Percentiles rank a stretch among this genome's conserved stretches.
Evolutionary conservation across 495 filamentous ascomycete species (phyloP).

Genomic region (Friedmanniomyces simplex): DNA sequence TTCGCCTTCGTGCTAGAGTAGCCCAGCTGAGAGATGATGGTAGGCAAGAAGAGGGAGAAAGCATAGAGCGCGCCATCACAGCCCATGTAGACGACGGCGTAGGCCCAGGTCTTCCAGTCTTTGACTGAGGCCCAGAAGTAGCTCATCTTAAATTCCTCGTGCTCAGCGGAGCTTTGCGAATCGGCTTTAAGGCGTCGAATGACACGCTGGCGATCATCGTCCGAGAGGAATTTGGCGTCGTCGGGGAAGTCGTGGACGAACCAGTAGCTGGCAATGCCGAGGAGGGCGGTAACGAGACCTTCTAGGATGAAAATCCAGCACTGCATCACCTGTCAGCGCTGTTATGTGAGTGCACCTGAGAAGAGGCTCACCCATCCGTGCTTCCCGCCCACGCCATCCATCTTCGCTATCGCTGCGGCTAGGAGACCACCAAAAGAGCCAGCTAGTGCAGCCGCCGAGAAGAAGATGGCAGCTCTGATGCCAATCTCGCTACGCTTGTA

Average conservation of each 20-base stretch:
- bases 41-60: slow-evolving; percentile 82
- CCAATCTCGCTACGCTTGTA: slow-evolving; percentile 77
- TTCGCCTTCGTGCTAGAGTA: slow-evolving; percentile 63
- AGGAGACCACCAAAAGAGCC: slow-evolving; percentile 81
- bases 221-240: slow-evolving; percentile 52
- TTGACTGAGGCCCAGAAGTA: slow-evolving; percentile 58
- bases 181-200: slow-evolving; percentile 62
- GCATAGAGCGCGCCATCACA: slow-evolving; percentile 61
- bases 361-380: slow-evolving; percentile 45
- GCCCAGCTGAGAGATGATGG: slow-evolving; percentile 67
- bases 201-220: slow-evolving; percentile 62
- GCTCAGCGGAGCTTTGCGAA: slow-evolving; percentile 64
- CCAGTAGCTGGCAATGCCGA: slow-evolving; percentile 69
- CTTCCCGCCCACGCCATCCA: slow-evolving; percentile 58
- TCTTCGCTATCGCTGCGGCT: slow-evolving; percentile 64
- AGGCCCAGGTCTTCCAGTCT: slow-evolving; percentile 26
- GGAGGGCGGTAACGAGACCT: slow-evolving; percentile 62
- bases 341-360: background rate
- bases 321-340: background rate
- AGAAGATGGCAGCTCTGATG: slow-evolving; percentile 73
- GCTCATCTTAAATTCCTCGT: slow-evolving; percentile 65
- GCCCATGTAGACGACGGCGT: slow-evolving; percentile 35
- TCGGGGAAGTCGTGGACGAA: slow-evolving; percentile 86
- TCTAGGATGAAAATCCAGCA: slow-evolving; percentile 73
- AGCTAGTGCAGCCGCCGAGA: slow-evolving; percentile 73